Evolutionary conservation across 73 alveolate genomes (phyloP), one percentile per base, ranked within the genome.

Genomic region (Paramecium biaurelia): DNA sequence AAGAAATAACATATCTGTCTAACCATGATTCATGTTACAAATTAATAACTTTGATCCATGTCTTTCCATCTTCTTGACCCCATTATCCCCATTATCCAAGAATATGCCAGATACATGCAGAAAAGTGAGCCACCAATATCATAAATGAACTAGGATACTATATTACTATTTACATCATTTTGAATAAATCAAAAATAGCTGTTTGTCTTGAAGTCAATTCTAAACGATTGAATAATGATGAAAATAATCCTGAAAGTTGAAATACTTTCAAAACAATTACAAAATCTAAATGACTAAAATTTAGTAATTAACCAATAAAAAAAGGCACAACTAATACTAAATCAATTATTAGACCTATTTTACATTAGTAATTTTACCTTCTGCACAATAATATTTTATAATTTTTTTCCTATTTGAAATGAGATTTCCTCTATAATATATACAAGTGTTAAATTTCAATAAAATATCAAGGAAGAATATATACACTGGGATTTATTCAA

Each of bases 1-100:
- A 89, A 24, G 94, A 90, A 30, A 85, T 35, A 7, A 79, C 72
- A 79, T 79, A 79, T 79, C 90, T 79, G 10, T 42, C 70, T 18
- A 47, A 21, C 90, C 90, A 79, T 24, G 23, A 12, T 14, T 43
- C 70, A 43, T 47, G 9, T 79, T 79, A 14, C n/a, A 79, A 4
- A 38, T 42, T 38, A 5, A 7, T 43, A 5, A 24, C 90, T 14
- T 79, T 79, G n/a, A 79, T 30, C 90, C 90, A 79, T 2, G 90
- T 47, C 56, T 79, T 42, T n/a, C 63, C 42, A 43, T 21, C 23
- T 28, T 32, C 56, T 2, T 79, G 18, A 21, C 90, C 90, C 70
- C 70, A 79, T 41, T 79, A 35, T 24, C 90, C 90, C 45, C 42
- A 41, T 79, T 79, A 43, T 42, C 90, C 90, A 41, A 79, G 47